Evolutionary conservation across 257 asterid genomes (phyloP), one percentile per base, ranked within the genome.

Genomic region (Petunia axillaris): DNA sequence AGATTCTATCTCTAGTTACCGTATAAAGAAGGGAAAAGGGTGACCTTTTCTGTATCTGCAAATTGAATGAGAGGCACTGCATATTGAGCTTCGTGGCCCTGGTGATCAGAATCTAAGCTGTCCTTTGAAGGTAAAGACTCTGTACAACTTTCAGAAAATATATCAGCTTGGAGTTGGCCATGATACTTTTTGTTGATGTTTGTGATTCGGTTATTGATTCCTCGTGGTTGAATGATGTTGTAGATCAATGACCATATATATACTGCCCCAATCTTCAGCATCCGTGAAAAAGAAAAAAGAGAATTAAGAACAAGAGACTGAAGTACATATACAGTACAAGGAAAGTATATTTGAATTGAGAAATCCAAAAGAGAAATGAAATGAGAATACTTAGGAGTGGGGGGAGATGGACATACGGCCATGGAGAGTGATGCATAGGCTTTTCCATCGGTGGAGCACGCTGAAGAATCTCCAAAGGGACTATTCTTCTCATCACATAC

Each of bases 341-440:
- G 5, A 75, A 39, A 41, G 6, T 25, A 25, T 25, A 25, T 25
- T 25, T 25, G 25, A 25, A 25, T 25, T 25, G 0, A 25, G 25
- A 25, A 25, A 25, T 25, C 25, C 25, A 13, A 13, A 54, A 11
- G 16, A 54, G 16, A 13, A 79, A 65, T 4, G 15, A 11, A 16
- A 46, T 13, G 16, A 39, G 3, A 35, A 43, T 14, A n/a, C 59
- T 40, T 16, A 25, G 65, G 5, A 13, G 7, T 36, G 3, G 5
- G 38, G 38, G 9, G 2, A 11, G 15, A 2, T 37, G 4, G 11
- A 66, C 2, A 79, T 84, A 84, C 85, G 11, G 85, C 87, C 83
- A 81, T 81, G 9, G 85, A 77, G 16, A 84, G 87, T 2, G 87
- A 81, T 37, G 85, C 87, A 78, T 84, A 84, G 11, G 83, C 85